These are phyloP conservation scores for Mucor irregularis DNA, from an alignment of 371 early-diverging fungal species.

Conservation along the genomic window DNA sequence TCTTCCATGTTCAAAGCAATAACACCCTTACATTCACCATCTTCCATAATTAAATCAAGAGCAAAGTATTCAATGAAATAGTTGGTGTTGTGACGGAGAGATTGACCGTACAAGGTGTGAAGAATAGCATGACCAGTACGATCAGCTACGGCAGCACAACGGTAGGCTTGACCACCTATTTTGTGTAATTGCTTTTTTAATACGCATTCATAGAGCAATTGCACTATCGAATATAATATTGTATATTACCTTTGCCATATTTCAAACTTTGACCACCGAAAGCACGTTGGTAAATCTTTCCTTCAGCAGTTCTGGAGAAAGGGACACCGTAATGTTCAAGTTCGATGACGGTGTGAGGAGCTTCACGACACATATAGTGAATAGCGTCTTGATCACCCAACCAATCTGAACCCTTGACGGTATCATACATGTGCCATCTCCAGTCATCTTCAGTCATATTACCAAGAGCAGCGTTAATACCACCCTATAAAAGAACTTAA, in stretches of 20 bases:
- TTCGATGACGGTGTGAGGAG: conserved; percentile 94
- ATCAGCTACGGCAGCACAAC: conserved; percentile 98
- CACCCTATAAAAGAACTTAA: conserved; percentile 63
- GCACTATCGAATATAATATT: not conserved
- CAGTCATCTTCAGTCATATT: conserved; percentile 99
- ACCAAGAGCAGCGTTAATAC: conserved; percentile 98
- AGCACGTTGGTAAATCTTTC: conserved; percentile 97
- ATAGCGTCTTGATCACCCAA: conserved; percentile 98
- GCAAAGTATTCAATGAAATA: conserved; percentile 99
- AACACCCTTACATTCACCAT: conserved; percentile 96
- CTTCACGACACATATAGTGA: conserved; percentile 98
- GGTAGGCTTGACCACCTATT: conserved; percentile 93
- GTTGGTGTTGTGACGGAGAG: conserved; percentile 92
- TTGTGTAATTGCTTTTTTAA: not conserved
- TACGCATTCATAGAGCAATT: not conserved
- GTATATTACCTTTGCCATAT: conserved; percentile 71
- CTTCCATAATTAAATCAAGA: conserved; percentile 97
- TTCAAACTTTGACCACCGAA: conserved; percentile 96
- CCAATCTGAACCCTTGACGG: conserved; percentile 98
- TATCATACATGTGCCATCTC: conserved; percentile 99
- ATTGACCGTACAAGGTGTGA: conserved; percentile 97
- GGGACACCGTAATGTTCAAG: conserved; percentile 98
- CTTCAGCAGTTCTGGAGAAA: conserved; percentile 96
- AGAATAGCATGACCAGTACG: conserved; percentile 98
- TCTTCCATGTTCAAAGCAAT: conserved; percentile 97